These are phyloP conservation scores for Plasmopara viticola DNA, from an alignment of 352 stramenopile species.

Conservation along the genomic window DNA sequence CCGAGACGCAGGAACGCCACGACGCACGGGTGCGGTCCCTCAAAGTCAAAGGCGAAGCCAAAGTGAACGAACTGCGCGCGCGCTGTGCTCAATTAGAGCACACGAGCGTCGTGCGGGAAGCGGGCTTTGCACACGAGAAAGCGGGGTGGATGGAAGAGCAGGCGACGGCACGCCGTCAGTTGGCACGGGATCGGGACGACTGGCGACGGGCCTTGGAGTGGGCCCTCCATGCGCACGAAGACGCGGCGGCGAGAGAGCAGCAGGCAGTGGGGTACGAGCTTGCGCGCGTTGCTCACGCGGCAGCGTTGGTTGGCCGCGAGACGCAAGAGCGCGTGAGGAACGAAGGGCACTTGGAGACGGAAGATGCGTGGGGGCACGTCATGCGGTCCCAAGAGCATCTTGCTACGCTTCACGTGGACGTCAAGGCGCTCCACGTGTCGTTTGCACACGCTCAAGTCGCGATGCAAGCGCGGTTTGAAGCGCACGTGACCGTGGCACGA, in stretches of 20 bases:
- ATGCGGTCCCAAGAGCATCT: slow-evolving; percentile 14
- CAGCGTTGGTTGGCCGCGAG: slow-evolving; percentile 3
- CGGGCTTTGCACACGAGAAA: slow-evolving; percentile 16
- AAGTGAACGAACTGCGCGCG: slow-evolving; percentile 27
- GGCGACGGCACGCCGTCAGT: slow-evolving; percentile 17
- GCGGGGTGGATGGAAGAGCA: slow-evolving; percentile 9
- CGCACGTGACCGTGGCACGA: slow-evolving; percentile 13
- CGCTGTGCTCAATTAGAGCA: slow-evolving; percentile 27
- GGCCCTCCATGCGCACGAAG: slow-evolving; percentile 40
- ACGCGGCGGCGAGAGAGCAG: slow-evolving; percentile 28
- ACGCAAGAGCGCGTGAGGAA: slow-evolving; percentile 21
- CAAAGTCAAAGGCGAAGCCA: slow-evolving; percentile 29
- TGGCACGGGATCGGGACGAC: slow-evolving; percentile 21
- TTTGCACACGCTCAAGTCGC: slow-evolving; percentile 16
- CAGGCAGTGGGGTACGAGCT: slow-evolving; percentile 20
- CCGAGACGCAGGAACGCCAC: slow-evolving; percentile 48
- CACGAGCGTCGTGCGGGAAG: slow-evolving; percentile 11
- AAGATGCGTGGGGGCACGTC: slow-evolving; percentile 30
- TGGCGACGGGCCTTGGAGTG: slow-evolving; percentile 32
- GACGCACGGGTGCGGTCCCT: slow-evolving; percentile 42
- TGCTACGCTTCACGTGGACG: slow-evolving; percentile 5
- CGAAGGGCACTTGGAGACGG: slow-evolving; percentile 34
- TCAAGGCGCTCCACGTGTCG: slow-evolving; percentile 12
- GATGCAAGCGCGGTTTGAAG: slow-evolving; percentile 9
- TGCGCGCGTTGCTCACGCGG: slow-evolving; percentile 9